Conservation (phyloP, 768 basidiomycete species). For the Suillus alpinus region DNA sequence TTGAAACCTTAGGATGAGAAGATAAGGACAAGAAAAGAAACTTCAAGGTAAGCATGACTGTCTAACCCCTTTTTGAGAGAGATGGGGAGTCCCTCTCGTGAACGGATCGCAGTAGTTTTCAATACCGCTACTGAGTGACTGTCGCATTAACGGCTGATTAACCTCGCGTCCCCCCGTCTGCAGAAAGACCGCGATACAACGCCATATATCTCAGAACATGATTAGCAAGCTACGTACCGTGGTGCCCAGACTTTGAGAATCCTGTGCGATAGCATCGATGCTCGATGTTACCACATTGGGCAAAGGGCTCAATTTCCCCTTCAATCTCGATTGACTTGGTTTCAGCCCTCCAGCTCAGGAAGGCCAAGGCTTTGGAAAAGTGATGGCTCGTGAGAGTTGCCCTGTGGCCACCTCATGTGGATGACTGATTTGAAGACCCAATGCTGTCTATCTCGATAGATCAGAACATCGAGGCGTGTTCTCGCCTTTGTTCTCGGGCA, state of each 20-base stretch:
- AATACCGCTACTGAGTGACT: background rate
- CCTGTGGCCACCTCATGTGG: background rate
- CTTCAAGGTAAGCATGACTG: background rate
- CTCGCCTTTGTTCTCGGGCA: background rate
- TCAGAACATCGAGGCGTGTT: background rate
- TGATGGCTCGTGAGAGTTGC: constrained; percentile 2
- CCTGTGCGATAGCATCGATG: background rate
- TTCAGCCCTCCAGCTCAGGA: background rate
- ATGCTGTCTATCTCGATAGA: background rate
- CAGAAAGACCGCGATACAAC: background rate
- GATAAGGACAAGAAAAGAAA: constrained; percentile 2
- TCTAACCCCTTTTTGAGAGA: background rate
- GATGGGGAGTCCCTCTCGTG: background rate
- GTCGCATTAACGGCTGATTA: background rate
- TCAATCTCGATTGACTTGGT: background rate
- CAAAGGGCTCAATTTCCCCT: background rate
- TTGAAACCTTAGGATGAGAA: background rate
- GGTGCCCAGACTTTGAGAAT: background rate
- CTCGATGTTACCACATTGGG: background rate
- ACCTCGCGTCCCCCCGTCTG: no score
- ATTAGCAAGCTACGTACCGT: background rate
- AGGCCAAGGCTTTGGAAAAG: background rate
- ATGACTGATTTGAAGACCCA: background rate
- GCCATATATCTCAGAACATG: background rate
- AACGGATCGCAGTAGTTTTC: background rate